Evolutionary conservation across 305 asterid genomes (phyloP), one percentile per base, ranked within the genome.

Genomic region (Nicotiana rustica): DNA sequence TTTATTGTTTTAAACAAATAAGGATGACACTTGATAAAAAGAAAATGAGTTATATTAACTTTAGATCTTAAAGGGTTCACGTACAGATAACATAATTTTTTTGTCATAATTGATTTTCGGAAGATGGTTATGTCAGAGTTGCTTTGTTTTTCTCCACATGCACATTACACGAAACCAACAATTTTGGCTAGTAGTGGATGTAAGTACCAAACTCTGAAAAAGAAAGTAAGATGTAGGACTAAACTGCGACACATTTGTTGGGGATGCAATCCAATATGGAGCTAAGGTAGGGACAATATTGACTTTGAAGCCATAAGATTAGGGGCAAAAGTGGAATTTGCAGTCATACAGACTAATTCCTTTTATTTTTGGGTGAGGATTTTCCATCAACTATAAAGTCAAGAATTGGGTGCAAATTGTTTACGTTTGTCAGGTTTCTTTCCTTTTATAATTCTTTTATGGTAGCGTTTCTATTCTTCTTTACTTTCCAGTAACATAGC

Each of bases 61-160:
- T 55, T 14, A 55, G 6, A 55, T 55, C 60, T 12, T 55, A 55
- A 14, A 52, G 60, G 18, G 6, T 55, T 14, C 6, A 5, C n/a
- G 15, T 4, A 55, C 4, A 10, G 5, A 55, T 55, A 12, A 52
- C 15, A 52, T 6, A 33, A 3, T 0, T 1, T 33, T 10, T 47
- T 47, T 47, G 56, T 47, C 17, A 55, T 55, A 55, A 55, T 55
- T 55, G n/a, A 13, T 52, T 13, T 13, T 52, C n/a, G 15, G 61
- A 5, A 21, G 38, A 25, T 25, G 25, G 25, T 25, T 25, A 25
- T 25, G 25, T 25, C 25, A 25, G 25, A 71, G 36, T 3, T 44
- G 60, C 78, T 71, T 71, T 73, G 41, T 73, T 49, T 73, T 14
- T 57, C 60, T 41, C 61, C 62, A 73, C 79, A 14, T 73, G 79